Percentiles rank a stretch among this genome's conserved stretches.
Conservation (phyloP, 1,284 basidiomycete species). For the Chondrostereum purpureum region DNA sequence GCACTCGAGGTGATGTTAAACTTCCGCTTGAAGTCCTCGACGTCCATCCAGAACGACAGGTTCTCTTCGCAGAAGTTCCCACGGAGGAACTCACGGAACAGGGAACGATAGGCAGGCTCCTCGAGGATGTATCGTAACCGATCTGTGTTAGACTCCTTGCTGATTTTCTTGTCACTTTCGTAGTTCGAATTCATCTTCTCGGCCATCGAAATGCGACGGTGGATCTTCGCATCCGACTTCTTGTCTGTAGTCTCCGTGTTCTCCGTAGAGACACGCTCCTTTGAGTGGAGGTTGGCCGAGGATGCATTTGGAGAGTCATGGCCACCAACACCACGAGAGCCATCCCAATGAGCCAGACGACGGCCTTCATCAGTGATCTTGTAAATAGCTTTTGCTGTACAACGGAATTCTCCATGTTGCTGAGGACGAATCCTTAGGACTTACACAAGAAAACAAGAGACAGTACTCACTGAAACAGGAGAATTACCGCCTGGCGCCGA, state of each 20-base stretch:
- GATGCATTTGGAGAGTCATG: slow-evolving; percentile 62
- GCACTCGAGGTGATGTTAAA: slow-evolving; percentile 95
- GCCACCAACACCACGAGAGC: slow-evolving; percentile 24
- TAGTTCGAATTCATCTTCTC: slow-evolving; percentile 64
- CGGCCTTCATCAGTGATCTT: slow-evolving; percentile 89
- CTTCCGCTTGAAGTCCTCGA: slow-evolving; percentile 93
- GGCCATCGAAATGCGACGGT: slow-evolving; percentile 72
- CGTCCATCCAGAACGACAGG: slow-evolving; percentile 94
- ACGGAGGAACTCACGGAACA: slow-evolving; percentile 93
- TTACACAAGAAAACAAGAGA: slow-evolving; percentile 9
- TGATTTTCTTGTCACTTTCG: slow-evolving; percentile 46
- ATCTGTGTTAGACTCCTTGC: slow-evolving; percentile 87
- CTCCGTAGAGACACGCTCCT: slow-evolving; percentile 40
- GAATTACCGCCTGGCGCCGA: slow-evolving; percentile 68
- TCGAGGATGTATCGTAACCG: slow-evolving; percentile 90
- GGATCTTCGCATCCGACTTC: slow-evolving; percentile 56
- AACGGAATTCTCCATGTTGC: slow-evolving; percentile 92
- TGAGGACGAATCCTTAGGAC: slow-evolving; percentile 25
- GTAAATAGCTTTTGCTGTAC: slow-evolving; percentile 92
- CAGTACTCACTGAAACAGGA: slow-evolving; percentile 56
- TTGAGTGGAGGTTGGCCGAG: slow-evolving; percentile 46
- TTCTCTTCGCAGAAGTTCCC: slow-evolving; percentile 99
- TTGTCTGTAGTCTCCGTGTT: slow-evolving; percentile 28
- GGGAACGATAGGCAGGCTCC: slow-evolving; percentile 80
- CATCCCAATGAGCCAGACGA: slow-evolving; percentile 78